phyloP scores from a whole-genome alignment of 176 grass and related monocot genomes.

The Ampelocalamus luodianensis region DNA sequence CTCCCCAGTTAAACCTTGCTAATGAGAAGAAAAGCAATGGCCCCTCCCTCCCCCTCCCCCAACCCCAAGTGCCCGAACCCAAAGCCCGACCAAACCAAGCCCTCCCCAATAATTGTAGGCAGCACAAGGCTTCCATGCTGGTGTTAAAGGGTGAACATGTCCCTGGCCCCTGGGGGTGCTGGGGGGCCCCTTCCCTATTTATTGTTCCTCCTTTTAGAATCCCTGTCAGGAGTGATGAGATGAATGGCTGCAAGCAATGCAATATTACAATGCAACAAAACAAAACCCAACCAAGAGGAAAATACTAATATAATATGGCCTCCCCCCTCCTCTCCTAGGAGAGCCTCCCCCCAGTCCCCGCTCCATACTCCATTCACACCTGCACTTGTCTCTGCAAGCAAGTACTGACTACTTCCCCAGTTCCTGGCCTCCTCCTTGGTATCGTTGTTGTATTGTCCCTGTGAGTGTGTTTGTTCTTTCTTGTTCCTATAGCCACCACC shows the following conservation, averaged over 20 bases:
- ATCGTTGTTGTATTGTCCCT: slow-evolving; percentile 1
- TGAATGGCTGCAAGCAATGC: slow-evolving; percentile 27
- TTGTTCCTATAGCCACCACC: not conserved
- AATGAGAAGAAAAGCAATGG: slow-evolving; percentile 18
- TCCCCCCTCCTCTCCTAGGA: not conserved
- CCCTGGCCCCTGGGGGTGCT: slow-evolving; percentile 29
- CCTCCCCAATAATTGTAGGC: slow-evolving; percentile 62
- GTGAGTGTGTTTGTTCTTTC: not conserved
- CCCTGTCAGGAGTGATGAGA: slow-evolving; percentile 58
- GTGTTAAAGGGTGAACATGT: slow-evolving; percentile 63
- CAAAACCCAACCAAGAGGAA: not conserved
- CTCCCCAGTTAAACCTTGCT: no score
- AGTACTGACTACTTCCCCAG: slow-evolving; percentile 33
- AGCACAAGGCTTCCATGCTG: slow-evolving; percentile 49
- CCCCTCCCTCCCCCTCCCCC: not conserved
- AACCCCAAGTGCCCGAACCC: not conserved
- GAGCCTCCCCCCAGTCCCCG: not conserved
- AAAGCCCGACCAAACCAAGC: slow-evolving; percentile 12
- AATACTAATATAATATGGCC: not conserved
- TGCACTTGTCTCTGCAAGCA: slow-evolving; percentile 50
- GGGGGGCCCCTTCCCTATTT: slow-evolving; percentile 45
- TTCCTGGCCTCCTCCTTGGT: slow-evolving; percentile 10
- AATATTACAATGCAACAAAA: not conserved
- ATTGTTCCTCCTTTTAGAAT: slow-evolving; percentile 53
- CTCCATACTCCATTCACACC: slow-evolving; percentile 12